phyloP scores from a whole-genome alignment of 139 green algal genomes.

The Diplosphaera chodatii region DNA sequence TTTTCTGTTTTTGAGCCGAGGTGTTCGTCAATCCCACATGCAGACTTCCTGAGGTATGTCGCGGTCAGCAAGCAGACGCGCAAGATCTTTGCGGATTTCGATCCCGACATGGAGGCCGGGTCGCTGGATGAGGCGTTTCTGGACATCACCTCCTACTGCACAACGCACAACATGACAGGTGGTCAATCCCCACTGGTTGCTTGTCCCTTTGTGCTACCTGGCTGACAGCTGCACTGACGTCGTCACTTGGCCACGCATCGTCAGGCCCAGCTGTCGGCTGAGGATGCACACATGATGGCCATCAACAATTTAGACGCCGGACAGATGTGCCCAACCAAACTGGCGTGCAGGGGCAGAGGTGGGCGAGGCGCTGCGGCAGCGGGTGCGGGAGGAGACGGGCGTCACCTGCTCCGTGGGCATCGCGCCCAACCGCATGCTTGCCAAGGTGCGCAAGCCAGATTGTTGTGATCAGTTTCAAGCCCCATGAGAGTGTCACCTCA shows the following conservation, averaged over 20 bases:
- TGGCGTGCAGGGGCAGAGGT: conserved; percentile 36
- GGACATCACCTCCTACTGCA: conserved; percentile 75
- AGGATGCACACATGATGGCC: no score
- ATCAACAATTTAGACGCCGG: no score
- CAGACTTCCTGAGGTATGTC: conserved; percentile 48
- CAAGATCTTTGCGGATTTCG: conserved; percentile 58
- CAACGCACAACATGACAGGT: conserved; percentile 24
- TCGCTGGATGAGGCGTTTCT: conserved; percentile 80
- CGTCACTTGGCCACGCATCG: no score
- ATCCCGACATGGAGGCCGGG: conserved; percentile 63
- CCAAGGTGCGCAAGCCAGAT: conserved; percentile 52
- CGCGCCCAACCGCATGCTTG: conserved; percentile 76
- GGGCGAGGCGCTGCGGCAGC: conserved; percentile 40
- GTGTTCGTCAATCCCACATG: no score
- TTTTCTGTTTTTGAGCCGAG: no score
- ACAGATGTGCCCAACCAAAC: no score
- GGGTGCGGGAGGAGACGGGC: conserved; percentile 40
- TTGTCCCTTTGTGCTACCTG: no score
- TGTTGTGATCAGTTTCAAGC: no score
- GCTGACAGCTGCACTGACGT: no score
- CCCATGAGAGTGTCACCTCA: no score
- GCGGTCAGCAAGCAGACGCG: conserved; percentile 13
- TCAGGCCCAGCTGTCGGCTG: no score
- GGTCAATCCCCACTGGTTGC: no score
- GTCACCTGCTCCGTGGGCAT: conserved; percentile 75